Evolutionary conservation across 2,329 filamentous ascomycete genomes (phyloP).

Genomic region (Sclerotinia trifoliorum): DNA sequence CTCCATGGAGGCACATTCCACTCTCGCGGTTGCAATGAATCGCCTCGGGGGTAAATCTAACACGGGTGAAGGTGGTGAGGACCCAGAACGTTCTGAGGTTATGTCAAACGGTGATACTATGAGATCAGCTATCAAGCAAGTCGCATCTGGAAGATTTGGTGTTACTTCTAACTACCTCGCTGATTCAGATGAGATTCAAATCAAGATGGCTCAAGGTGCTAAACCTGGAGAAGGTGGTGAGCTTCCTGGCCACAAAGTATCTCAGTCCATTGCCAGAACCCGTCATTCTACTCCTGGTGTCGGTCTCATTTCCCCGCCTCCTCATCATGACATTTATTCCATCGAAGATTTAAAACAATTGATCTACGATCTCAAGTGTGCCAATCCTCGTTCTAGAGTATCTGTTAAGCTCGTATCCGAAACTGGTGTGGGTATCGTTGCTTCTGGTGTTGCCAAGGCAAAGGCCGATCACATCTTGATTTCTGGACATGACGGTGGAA

Average conservation of each 20-base stretch:
- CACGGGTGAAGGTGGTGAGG: constrained; percentile 95
- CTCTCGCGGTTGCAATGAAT: constrained; percentile 95
- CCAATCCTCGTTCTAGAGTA: constrained; percentile 85
- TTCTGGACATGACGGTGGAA: constrained; percentile 94
- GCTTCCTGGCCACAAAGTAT: constrained; percentile 94
- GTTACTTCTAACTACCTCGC: constrained; percentile 93
- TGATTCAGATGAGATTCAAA: constrained; percentile 93
- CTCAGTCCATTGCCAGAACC: constrained; percentile 87
- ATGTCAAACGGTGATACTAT: constrained; percentile 94
- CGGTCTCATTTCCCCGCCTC: constrained; percentile 91
- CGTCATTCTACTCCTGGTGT: constrained; percentile 96
- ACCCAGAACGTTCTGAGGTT: constrained; percentile 82
- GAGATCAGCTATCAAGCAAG: constrained; percentile 96
- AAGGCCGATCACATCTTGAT: constrained; percentile 97
- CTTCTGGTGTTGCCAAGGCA: constrained; percentile 94
- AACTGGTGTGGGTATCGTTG: constrained; percentile 95
- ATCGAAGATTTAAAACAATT: constrained; percentile 98
- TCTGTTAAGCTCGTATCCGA: constrained; percentile 98
- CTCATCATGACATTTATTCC: constrained; percentile 97
- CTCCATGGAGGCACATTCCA: constrained; percentile 97
- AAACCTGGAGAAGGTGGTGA: constrained; percentile 98
- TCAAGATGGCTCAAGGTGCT: constrained; percentile 98
- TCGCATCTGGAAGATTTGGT: constrained; percentile 93
- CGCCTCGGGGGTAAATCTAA: constrained; percentile 94
- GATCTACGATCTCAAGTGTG: constrained; percentile 97